Conservation (phyloP, 805 yeast species). For the Lachancea sp. region DNA sequence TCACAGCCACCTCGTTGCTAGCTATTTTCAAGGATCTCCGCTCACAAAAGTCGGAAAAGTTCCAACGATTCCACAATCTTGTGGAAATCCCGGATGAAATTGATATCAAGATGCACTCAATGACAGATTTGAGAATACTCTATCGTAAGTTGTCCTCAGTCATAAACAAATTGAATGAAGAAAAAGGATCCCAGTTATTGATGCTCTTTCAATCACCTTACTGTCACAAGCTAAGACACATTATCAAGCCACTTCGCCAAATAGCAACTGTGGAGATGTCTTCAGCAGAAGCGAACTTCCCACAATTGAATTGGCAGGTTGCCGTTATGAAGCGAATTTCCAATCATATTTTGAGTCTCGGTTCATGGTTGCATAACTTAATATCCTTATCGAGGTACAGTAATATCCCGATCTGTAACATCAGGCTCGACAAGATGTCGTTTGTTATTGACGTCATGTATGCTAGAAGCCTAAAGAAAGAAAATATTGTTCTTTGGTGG, state of each 20-base stretch:
- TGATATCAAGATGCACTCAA: conserved; percentile 50
- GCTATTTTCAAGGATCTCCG: conserved; percentile 51
- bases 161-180: conserved; percentile 53
- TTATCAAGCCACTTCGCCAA: conserved; percentile 43
- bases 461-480: conserved; percentile 64
- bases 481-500: conserved; percentile 88
- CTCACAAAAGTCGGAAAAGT: conserved; percentile 40
- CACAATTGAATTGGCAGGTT: conserved; percentile 79
- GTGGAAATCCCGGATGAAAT: conserved; percentile 49
- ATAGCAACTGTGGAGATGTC: conserved; percentile 61
- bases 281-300: conserved; percentile 51
- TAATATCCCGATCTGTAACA: conserved; percentile 80
- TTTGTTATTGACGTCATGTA: conserved; percentile 80
- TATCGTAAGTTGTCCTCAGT: conserved; percentile 51
- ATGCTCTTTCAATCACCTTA: conserved; percentile 72
- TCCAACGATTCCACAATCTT: conserved; percentile 38
- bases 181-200: conserved; percentile 57
- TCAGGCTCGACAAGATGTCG: conserved; percentile 69
- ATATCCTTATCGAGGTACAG: conserved; percentile 62
- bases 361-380: conserved; percentile 65
- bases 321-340: conserved; percentile 56
- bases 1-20: conserved; percentile 30
- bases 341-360: conserved; percentile 65
- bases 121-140: conserved; percentile 48
- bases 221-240: conserved; percentile 39